These are phyloP conservation scores for Apodospora peruviana DNA, from an alignment of 495 filamentous ascomycete genomes.

Conservation along the genomic window DNA sequence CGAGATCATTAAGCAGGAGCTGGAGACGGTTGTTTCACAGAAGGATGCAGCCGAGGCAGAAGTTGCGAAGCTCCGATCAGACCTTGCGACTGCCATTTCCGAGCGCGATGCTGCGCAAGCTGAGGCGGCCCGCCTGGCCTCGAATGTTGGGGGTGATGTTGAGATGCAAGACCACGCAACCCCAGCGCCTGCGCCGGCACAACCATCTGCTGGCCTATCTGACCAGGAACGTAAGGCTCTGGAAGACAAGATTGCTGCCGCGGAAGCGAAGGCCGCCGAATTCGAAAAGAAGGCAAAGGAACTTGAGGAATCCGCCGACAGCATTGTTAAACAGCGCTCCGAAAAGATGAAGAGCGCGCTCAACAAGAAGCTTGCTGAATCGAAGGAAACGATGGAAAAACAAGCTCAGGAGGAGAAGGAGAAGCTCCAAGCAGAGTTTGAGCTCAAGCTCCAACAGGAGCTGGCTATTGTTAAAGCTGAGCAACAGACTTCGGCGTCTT, in stretches of 20 bases:
- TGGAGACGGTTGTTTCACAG: slow-evolving; percentile 34
- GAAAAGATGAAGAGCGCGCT: slow-evolving; percentile 68
- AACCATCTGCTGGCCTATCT: slow-evolving; percentile 23
- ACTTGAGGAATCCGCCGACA: slow-evolving; percentile 48
- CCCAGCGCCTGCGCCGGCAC: slow-evolving; percentile 16
- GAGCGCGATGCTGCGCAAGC: slow-evolving; percentile 45
- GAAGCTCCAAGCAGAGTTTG: slow-evolving; percentile 54
- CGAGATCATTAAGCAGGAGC: slow-evolving; percentile 24
- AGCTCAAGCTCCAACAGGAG: slow-evolving; percentile 61
- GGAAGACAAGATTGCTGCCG: slow-evolving; percentile 40
- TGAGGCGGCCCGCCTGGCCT: slow-evolving; percentile 33
- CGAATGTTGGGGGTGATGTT: slow-evolving; percentile 27
- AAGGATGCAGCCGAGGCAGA: slow-evolving; percentile 38
- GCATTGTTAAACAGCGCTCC: slow-evolving; percentile 57
- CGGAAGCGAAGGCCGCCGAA: slow-evolving; percentile 46
- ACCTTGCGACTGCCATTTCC: slow-evolving; percentile 34
- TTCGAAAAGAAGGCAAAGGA: slow-evolving; percentile 50
- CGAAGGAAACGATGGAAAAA: slow-evolving; percentile 39
- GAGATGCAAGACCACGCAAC: slow-evolving; percentile 29
- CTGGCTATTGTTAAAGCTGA: slow-evolving; percentile 49
- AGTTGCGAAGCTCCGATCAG: slow-evolving; percentile 38
- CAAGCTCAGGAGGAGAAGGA: slow-evolving; percentile 50
- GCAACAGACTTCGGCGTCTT: slow-evolving; percentile 30
- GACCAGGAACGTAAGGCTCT: slow-evolving; percentile 49
- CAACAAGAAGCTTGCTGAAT: slow-evolving; percentile 63